Evolutionary conservation across 345 rosid species (phyloP), one percentile per base, ranked within the genome.

Genomic region (Linum lewisii): DNA sequence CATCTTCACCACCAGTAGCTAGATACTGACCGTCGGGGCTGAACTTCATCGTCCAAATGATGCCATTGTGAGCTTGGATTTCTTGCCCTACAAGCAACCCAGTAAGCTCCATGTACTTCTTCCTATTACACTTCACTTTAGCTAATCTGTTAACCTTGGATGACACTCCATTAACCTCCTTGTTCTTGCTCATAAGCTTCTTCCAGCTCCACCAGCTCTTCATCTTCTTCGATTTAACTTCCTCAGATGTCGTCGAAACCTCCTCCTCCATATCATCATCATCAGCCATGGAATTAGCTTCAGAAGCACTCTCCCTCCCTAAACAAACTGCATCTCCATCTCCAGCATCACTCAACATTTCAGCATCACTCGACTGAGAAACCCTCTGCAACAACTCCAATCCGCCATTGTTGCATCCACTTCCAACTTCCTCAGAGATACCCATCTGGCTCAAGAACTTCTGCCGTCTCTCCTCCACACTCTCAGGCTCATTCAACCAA

Each of bases 1-100:
- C 89, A 70, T 88, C 99, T 69, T 80, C 88, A 4, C 99, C 99
- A 34, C 94, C 97, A 0, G 80, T 92, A 1, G 95, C 97, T 68
- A 92, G 70, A 55, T 63, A 88, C 59, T 66, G 77, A 14, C 97
- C 95, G 65, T 82, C 86, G n/a, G 95, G 83, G 56, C 95, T 92
- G 63, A 88, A 92, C 84, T 88, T 92, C 73, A 92, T 74, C 11
- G 81, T 38, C 84, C 82, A 76, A 69, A 88, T 86, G 62, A 55
- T 68, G 62, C 99, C 89, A 0, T 67, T 78, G 66, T 88, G 99
- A 66, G 89, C 99, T 66, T 69, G 72, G 66, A 92, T 73, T 66
- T 88, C 84, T 70, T 88, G 94, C 38, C 70, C 73, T 24, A 50
- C 59, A 51, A 66, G 84, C 59, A 81, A 60, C 50, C 84, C 96